Percentiles rank a stretch among this genome's conserved stretches.
These are phyloP conservation scores for Trichaptum fuscoviolaceum DNA, from an alignment of 768 basidiomycete genomes.

Conservation along the genomic window DNA sequence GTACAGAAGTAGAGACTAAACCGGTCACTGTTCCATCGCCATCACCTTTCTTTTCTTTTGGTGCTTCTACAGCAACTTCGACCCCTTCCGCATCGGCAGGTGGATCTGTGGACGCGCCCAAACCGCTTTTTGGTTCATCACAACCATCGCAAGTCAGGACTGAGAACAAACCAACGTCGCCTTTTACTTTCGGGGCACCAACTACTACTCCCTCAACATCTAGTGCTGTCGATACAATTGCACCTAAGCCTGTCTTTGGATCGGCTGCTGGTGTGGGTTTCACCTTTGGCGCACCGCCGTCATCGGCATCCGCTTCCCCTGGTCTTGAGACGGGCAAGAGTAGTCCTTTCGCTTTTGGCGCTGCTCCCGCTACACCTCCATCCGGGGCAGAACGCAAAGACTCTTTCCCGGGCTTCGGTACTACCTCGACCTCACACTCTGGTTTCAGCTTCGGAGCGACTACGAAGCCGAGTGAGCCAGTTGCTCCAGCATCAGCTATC, in stretches of 20 bases:
- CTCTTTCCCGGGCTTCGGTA: slow-evolving; percentile 37
- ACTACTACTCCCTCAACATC: slow-evolving; percentile 13
- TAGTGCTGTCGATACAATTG: background rate
- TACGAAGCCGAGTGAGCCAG: slow-evolving; percentile 16
- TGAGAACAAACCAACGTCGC: slow-evolving; percentile 19
- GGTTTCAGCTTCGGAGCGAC: slow-evolving; percentile 14
- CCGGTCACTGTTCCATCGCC: slow-evolving; percentile 4
- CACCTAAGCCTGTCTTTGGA: background rate
- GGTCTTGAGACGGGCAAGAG: slow-evolving; percentile 26
- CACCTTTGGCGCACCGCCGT: slow-evolving; percentile 25
- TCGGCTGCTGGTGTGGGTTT: slow-evolving; percentile 16
- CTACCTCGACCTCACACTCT: slow-evolving; percentile 16
- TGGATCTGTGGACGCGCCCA: slow-evolving; percentile 29
- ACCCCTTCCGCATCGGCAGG: slow-evolving; percentile 11
- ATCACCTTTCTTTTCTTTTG: slow-evolving; percentile 15
- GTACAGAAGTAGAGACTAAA: background rate
- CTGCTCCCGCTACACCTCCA: slow-evolving; percentile 22
- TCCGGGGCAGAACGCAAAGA: slow-evolving; percentile 23
- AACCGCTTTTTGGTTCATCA: slow-evolving; percentile 34
- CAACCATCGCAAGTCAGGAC: slow-evolving; percentile 15
- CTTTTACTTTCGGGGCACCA: slow-evolving; percentile 42
- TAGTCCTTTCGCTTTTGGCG: slow-evolving; percentile 33
- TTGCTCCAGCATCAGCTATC: slow-evolving; percentile 24
- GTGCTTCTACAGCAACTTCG: slow-evolving; percentile 12
- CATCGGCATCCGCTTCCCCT: slow-evolving; percentile 28